Conservation (phyloP, 371 early-diverging fungal species). For the Mortierella sp. region DNA sequence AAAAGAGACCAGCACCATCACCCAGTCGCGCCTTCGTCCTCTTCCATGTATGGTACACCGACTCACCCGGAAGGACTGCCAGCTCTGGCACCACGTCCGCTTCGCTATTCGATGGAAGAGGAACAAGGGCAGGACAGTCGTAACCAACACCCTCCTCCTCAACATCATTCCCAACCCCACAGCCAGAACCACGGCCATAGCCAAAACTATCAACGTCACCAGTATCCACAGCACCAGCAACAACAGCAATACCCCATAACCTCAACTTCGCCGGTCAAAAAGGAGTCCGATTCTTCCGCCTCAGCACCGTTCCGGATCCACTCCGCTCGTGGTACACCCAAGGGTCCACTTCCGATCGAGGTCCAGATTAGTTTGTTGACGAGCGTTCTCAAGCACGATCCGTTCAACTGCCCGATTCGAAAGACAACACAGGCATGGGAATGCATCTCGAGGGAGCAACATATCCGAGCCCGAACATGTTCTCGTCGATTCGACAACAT, state of each 20-base stretch:
- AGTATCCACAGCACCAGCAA: constrained; percentile 9
- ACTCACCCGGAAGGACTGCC: constrained; percentile 7
- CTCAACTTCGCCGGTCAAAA: constrained; percentile 11
- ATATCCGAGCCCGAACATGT: constrained; percentile 46
- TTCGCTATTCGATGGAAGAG: constrained; percentile 27
- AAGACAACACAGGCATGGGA: constrained; percentile 52
- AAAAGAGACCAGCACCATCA: constrained; percentile 2
- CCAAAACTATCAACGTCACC: constrained; percentile 1
- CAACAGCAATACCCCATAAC: neutral
- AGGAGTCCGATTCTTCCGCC: constrained; percentile 2
- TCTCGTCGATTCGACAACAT: constrained; percentile 51
- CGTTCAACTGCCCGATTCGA: constrained; percentile 53
- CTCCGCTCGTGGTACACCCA: constrained; percentile 41
- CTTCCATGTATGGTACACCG: neutral
- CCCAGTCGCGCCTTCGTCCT: no score
- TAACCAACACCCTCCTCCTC: constrained; percentile 2
- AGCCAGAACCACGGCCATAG: neutral
- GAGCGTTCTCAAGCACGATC: constrained; percentile 46
- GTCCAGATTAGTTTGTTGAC: constrained; percentile 31
- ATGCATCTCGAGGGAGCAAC: constrained; percentile 41
- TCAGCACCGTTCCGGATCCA: constrained; percentile 21
- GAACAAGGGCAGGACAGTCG: neutral
- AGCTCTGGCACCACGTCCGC: constrained; percentile 25
- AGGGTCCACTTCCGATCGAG: constrained; percentile 39
- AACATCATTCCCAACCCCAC: constrained; percentile 6